Evolutionary conservation across 371 early-diverging fungal species (phyloP), one percentile per base, ranked within the genome.

Genomic region (Catenaria anguillulae): DNA sequence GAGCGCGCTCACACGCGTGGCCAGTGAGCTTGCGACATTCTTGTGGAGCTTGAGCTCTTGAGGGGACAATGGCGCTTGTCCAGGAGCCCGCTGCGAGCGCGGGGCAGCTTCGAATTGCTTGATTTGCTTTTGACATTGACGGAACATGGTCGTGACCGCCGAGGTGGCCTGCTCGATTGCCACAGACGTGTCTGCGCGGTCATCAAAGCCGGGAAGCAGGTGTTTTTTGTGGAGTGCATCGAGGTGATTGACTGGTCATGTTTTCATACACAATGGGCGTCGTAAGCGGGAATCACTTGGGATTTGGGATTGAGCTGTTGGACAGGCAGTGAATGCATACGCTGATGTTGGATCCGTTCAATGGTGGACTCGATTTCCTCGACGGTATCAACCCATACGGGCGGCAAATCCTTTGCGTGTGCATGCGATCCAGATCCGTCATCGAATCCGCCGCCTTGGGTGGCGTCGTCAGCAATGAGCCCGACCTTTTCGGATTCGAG

Each of bases 151-250:
- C 1, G 93, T 91, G 61, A 97, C 89, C 31, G 84, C 83, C 19
- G 79, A 75, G 8, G 95, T 88, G 43, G 90, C 70, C 23, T 73
- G 68, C 42, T 92, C 85, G 52, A 96, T 97, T 0, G 19, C 33
- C 26, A 21, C 61, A 60, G 80, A 80, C 71, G 93, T 92, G 17
- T 75, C 80, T 2, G 82, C 72, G 40, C 85, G 79, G 70, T 97
- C 96, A 64, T 92, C 90, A 65, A 97, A 96, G 33, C 93, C 93
- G 24, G 96, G 94, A 56, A 96, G 69, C 26, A 94, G 71, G 67
- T 92, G 88, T 67, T 88, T 87, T 63, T 86, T 85, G 73, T 97
- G 93, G 76, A 92, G 78, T 21, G 70, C 76, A 55, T 93, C 86
- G n/a, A 97, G 77, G 33, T 77, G 80, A 61, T 74, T 73, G n/a